Percentiles rank a stretch among this genome's conserved stretches.
Evolutionary conservation across 768 basidiomycete species (phyloP).

Genomic region (Boletus sp.): DNA sequence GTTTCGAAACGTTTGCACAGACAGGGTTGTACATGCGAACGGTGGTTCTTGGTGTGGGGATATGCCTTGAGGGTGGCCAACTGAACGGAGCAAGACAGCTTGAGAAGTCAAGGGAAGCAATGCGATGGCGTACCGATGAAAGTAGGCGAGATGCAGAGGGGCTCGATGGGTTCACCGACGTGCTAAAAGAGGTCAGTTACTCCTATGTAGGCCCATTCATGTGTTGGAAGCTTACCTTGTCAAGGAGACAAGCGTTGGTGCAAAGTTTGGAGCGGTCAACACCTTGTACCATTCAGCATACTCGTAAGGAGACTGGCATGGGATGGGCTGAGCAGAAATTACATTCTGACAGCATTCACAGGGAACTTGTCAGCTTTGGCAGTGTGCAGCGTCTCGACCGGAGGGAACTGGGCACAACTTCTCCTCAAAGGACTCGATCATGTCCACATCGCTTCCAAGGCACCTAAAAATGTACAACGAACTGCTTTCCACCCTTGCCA

Average conservation of each 20-base stretch:
- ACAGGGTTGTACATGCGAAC: constrained; percentile 75
- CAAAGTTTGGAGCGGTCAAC: constrained; percentile 96
- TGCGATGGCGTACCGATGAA: constrained; percentile 70
- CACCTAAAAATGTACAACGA: constrained; percentile 82
- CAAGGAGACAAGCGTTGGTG: constrained; percentile 91
- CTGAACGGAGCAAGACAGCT: constrained; percentile 36
- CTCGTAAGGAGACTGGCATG: not conserved
- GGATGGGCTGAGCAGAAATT: not conserved
- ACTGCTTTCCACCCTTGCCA: constrained; percentile 77
- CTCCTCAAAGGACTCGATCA: constrained; percentile 95
- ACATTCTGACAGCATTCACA: constrained; percentile 84
- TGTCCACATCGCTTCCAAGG: constrained; percentile 98
- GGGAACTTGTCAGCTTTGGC: constrained; percentile 87
- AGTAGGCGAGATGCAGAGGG: constrained; percentile 91
- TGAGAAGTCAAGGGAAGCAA: not conserved
- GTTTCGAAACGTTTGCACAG: constrained; percentile 98
- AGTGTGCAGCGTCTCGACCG: constrained; percentile 86
- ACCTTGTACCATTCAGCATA: constrained; percentile 59
- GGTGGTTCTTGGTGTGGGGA: constrained; percentile 99
- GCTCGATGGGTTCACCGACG: constrained; percentile 97
- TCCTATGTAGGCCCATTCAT: not conserved
- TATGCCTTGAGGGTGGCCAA: constrained; percentile 99
- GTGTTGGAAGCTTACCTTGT: constrained; percentile 60
- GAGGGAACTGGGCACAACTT: constrained; percentile 89
- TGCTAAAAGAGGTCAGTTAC: constrained; percentile 49